These are phyloP conservation scores for Umbelopsis sp. DNA, from an alignment of 192 early-diverging fungal genomes.

Conservation along the genomic window DNA sequence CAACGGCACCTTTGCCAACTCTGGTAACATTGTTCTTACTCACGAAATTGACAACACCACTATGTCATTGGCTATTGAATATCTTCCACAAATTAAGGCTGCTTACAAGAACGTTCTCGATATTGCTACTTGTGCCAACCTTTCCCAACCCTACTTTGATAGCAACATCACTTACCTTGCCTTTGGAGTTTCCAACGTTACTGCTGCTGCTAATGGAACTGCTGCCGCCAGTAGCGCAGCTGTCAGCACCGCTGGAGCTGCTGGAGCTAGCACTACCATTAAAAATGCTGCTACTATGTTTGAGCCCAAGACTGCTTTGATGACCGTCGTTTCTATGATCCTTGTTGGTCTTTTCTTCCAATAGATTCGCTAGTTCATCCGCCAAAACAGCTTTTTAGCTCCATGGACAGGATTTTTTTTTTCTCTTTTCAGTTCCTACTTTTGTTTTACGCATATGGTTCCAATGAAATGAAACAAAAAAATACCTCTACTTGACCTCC, in stretches of 20 bases:
- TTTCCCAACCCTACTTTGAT: conserved; percentile 20
- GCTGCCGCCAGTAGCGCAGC: background rate
- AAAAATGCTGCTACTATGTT: background rate
- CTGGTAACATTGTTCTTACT: conserved; percentile 25
- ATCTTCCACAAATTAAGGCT: conserved; percentile 18
- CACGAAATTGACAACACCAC: conserved; percentile 32
- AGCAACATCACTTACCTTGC: conserved; percentile 15
- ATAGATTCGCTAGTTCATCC: too few species aligned
- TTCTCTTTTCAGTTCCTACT: background rate
- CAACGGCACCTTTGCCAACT: conserved; percentile 22
- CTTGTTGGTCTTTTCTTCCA: background rate
- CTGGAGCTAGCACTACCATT: background rate
- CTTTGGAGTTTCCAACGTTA: background rate
- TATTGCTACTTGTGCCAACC: conserved; percentile 26
- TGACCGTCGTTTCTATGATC: background rate
- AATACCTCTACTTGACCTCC: too few species aligned
- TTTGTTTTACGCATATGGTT: too few species aligned
- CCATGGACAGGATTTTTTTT: background rate
- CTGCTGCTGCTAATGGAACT: background rate
- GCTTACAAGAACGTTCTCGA: conserved; percentile 26
- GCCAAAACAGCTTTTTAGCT: background rate
- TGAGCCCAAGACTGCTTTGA: background rate
- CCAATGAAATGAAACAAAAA: too few species aligned
- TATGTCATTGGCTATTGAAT: conserved; percentile 17
- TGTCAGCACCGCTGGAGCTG: background rate